A percentile compares a stretch with the other conserved stretches of the same genome.
Conservation (phyloP, 2,329 filamentous ascomycete genomes). For the Beauveria sp. region DNA sequence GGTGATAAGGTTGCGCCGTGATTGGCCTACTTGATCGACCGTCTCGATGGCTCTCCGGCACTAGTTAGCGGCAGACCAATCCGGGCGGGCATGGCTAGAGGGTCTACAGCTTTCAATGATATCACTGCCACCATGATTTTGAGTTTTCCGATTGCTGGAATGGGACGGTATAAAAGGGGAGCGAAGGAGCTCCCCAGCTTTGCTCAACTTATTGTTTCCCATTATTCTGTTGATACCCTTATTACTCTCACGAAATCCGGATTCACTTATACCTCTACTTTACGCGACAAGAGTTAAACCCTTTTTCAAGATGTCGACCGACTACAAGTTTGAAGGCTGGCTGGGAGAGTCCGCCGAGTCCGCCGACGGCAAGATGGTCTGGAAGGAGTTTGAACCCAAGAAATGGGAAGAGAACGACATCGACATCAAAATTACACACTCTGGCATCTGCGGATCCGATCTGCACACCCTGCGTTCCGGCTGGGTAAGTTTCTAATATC, state of each 20-base stretch:
- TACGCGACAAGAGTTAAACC: neutral
- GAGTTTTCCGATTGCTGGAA: neutral
- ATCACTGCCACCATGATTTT: neutral
- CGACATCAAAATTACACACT: slow-evolving; percentile 58
- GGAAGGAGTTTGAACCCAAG: slow-evolving; percentile 53
- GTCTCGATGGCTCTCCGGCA: neutral
- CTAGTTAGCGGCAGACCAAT: neutral
- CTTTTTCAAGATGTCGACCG: slow-evolving; percentile 22
- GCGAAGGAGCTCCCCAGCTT: neutral
- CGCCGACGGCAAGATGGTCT: slow-evolving; percentile 44
- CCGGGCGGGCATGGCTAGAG: neutral
- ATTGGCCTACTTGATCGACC: neutral
- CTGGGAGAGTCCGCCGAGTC: slow-evolving; percentile 33
- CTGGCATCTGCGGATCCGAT: slow-evolving; percentile 58
- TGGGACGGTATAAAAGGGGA: neutral
- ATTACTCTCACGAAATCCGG: neutral
- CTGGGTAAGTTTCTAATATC: slow-evolving; percentile 31
- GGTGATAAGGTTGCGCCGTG: slow-evolving; percentile 6
- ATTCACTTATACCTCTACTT: neutral
- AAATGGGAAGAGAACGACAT: slow-evolving; percentile 58
- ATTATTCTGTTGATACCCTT: neutral
- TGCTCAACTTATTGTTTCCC: neutral
- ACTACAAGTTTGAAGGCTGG: slow-evolving; percentile 45
- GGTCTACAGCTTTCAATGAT: neutral
- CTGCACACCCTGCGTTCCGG: slow-evolving; percentile 50